Evolutionary conservation across 345 rosid species (phyloP).

Genomic region (Aquilaria yunnanensis): DNA sequence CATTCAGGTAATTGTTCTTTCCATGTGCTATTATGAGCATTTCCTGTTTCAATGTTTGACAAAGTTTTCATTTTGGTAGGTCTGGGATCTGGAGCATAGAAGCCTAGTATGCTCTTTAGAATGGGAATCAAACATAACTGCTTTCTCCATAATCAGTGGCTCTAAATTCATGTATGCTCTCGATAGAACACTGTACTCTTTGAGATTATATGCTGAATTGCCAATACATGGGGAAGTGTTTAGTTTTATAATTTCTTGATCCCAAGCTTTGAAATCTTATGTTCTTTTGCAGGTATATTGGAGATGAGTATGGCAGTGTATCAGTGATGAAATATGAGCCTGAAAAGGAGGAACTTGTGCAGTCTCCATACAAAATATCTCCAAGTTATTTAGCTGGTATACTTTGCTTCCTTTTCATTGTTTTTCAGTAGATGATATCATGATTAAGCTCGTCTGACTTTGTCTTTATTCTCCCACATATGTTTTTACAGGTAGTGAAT

Average conservation of each 20-base stretch:
- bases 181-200: conserved; percentile 3
- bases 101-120: conserved; percentile 32
- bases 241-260: neutral
- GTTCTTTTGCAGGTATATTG: conserved; percentile 36
- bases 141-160: conserved; percentile 50
- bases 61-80: conserved; percentile 30
- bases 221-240: conserved; percentile 12
- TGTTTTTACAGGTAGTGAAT: neutral
- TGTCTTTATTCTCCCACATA: neutral
- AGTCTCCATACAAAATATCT: conserved; percentile 45
- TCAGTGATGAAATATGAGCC: conserved; percentile 50
- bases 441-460: neutral
- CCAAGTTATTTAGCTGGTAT: conserved; percentile 42
- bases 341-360: conserved; percentile 34
- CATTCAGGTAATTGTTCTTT: conserved; percentile 45
- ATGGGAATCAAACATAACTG: conserved; percentile 61
- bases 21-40: neutral
- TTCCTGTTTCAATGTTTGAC: neutral
- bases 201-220: conserved; percentile 8
- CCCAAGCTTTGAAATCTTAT: neutral
- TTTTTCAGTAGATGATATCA: neutral
- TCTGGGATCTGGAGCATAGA: conserved; percentile 59
- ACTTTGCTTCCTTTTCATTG: conserved; percentile 5
- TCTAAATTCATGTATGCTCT: conserved; percentile 50
- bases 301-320: conserved; percentile 48